These are phyloP conservation scores for Phialophora macrospora DNA, from an alignment of 2,329 filamentous ascomycete genomes.

Conservation along the genomic window DNA sequence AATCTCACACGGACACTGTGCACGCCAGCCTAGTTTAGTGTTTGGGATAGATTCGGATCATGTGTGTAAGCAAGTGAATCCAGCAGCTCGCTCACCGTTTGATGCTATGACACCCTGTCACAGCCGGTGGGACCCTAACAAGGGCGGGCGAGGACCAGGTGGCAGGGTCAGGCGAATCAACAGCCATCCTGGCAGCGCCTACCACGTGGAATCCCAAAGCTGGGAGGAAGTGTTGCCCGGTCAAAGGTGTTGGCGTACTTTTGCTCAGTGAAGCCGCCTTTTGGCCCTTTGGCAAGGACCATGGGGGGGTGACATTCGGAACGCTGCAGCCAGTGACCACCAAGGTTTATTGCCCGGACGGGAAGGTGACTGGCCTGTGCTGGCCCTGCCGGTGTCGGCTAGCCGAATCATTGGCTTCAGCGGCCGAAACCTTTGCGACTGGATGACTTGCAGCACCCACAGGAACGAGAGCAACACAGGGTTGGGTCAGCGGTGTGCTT, in stretches of 20 bases:
- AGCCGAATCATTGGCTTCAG: background rate
- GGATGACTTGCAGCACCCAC: background rate
- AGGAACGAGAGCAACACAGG: slow-evolving; percentile 1
- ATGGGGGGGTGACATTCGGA: slow-evolving; percentile 7
- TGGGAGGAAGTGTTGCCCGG: background rate
- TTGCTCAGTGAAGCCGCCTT: background rate
- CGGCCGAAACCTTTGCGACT: background rate
- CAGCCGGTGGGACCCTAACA: background rate
- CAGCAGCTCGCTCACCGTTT: slow-evolving; percentile 22
- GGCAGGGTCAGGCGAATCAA: background rate
- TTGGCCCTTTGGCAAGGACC: background rate
- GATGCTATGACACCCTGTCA: slow-evolving; percentile 14
- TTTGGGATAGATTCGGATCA: slow-evolving; percentile 8
- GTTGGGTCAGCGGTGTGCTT: background rate
- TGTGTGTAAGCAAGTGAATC: slow-evolving; percentile 17
- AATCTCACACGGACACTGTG: slow-evolving; percentile 7
- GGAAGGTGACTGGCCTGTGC: background rate
- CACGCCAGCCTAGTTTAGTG: slow-evolving; percentile 6
- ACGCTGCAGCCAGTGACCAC: background rate
- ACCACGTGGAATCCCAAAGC: slow-evolving; percentile 3
- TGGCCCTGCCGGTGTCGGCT: background rate
- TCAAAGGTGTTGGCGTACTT: background rate
- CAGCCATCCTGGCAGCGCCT: background rate
- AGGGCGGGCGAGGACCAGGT: background rate
- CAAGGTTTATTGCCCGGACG: background rate